Base-by-base conservation (phyloP, 176 grass and related monocot species). In the Coix lacrymajobi region DNA sequence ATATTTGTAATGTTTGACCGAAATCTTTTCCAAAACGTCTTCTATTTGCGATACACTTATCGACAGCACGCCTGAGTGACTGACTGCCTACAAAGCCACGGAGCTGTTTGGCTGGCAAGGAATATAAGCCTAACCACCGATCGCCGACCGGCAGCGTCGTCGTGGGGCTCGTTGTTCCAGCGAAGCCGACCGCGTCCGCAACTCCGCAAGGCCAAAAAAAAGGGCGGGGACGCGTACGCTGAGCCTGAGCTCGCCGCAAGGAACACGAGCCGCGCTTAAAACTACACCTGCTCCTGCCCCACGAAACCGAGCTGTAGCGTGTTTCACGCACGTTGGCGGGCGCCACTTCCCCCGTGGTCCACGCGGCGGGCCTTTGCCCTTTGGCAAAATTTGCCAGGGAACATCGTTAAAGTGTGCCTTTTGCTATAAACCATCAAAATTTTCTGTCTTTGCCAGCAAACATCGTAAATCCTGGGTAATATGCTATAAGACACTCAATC, bases 191-290 rank as follows among this genome's bases (percentile, higher is more conserved):
- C 48, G 33, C 33, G 4, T 33, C 33, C 3, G 48, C 48, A 17
- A 44, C 0, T 1, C 7, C 63, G 16, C 32, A 37, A 20, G 20
- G 34, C 66, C 34, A 14, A 38, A 69, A 56, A 56, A 20, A 20
- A 19, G 51, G 2, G 22, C 52, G 22, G 7, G 0, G 52, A 57
- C 66, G 66, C 66, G 34, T 68, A 39, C 34, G 34, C 39, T 22
- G 66, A 68, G 34, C 66, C 66, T 22, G 40, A 41, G 22, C 67
- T 39, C 58, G 58, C 20, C 67, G 37, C 66, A 32, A 57, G 78
- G 85, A 81, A 75, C 54, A 86, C 83, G 80, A 78, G 62, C 66
- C 33, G 28, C 45, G 63, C n/a, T 25, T 15, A 7, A 43, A 71
- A 29, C 51, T 56, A 22, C 19, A 22, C 6, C 48, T 8, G 0